Evolutionary conservation across 441 rosid species (phyloP), one percentile per base, ranked within the genome.

Genomic region (Populus hybrid): DNA sequence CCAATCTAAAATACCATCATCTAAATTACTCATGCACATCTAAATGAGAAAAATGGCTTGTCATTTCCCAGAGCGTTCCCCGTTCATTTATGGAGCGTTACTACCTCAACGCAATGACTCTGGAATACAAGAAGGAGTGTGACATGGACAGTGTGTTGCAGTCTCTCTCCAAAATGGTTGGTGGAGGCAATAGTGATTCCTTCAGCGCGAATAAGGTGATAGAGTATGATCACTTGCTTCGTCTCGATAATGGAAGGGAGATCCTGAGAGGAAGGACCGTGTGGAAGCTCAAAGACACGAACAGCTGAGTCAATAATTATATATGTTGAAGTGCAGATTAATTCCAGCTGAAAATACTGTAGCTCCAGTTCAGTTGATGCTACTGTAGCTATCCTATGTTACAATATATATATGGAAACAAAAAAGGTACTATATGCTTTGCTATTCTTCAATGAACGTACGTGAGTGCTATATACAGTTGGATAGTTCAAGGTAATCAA

Each of bases 51-150:
- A 11, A 10, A 4, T 40, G 46, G 14, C 46, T 10, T 40, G 46
- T 40, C 14, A 40, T 40, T 28, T 38, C 53, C 46, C 83, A 82
- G 84, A 82, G 82, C 35, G 64, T 80, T 79, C 90, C 86, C 10
- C 40, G 77, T n/a, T 53, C 76, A 2, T 64, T 85, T 18, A 34
- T 75, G 26, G 80, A 77, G 78, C 69, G 73, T 32, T 83, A 80
- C 36, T 73, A 83, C 75, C 84, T 83, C 14, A 83, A 46, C 3
- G 38, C 24, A 19, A 68, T 87, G 75, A 84, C 70, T 46, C 69
- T 83, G 75, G 83, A 83, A 70, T 85, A 79, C 24, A 35, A 64
- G 34, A 80, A 76, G 65, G 90, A 85, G 71, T 85, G 90, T 21
- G 34, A 72, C 57, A 72, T 7, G 24, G 80, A 84, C 24, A 73